A percentile compares a stretch with the other conserved stretches of the same genome.
Evolutionary conservation across 352 stramenopile genomes (phyloP).

Genomic region (Globisporangium radiosum): DNA sequence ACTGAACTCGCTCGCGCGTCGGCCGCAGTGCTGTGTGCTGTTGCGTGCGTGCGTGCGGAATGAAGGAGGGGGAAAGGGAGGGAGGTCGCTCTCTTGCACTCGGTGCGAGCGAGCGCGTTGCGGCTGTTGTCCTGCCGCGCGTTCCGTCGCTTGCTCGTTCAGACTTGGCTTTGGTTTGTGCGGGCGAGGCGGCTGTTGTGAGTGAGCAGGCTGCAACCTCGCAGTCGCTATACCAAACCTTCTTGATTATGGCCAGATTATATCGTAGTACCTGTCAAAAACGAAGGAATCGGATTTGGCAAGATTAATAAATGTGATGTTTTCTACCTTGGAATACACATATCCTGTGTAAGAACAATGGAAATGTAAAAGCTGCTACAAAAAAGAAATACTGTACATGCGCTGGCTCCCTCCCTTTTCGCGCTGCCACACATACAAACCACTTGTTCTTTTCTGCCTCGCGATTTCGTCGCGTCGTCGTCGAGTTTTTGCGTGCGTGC

Average conservation of each 20-base stretch:
- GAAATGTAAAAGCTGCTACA: too few relatives aligned
- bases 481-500: too few relatives aligned
- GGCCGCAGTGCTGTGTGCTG: neutral
- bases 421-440: neutral
- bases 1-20: neutral
- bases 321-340: neutral
- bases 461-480: neutral
- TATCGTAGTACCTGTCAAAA: too few relatives aligned
- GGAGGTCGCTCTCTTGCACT: conserved; percentile 10
- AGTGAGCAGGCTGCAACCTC: too few relatives aligned
- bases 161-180: neutral
- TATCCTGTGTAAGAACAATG: neutral
- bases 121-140: neutral
- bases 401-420: too few relatives aligned
- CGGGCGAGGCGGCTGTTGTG: too few relatives aligned
- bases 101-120: neutral
- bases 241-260: too few relatives aligned
- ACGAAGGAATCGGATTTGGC: too few relatives aligned
- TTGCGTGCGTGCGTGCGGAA: neutral
- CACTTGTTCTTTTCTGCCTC: neutral
- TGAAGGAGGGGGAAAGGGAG: conserved; percentile 1
- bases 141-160: conserved; percentile 2
- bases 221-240: too few relatives aligned
- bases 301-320: too few relatives aligned
- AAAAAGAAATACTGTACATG: too few relatives aligned